These are phyloP conservation scores for Candida gorgasii DNA, from an alignment of 805 yeast species.

Conservation along the genomic window DNA sequence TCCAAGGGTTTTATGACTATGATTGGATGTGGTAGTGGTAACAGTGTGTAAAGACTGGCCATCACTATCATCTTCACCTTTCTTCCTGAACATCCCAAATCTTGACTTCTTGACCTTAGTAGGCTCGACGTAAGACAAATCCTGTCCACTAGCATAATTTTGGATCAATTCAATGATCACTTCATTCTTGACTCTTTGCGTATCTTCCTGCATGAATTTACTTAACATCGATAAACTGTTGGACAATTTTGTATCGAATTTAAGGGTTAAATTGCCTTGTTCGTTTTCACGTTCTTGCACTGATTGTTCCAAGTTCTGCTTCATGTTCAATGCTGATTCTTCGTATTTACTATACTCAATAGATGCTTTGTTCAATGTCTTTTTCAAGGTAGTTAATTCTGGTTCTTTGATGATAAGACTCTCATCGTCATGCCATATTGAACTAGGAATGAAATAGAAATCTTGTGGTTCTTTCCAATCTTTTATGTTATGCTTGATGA, in stretches of 20 bases:
- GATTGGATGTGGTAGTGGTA: constrained; percentile 32
- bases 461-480: constrained; percentile 87
- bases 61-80: constrained; percentile 12
- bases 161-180: constrained; percentile 91
- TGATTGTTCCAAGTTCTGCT: constrained; percentile 51
- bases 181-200: constrained; percentile 69
- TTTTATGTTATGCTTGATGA: constrained; percentile 76
- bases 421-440: constrained; percentile 97
- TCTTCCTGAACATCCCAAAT: constrained; percentile 53
- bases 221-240: constrained; percentile 55
- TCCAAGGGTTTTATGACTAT: constrained; percentile 30
- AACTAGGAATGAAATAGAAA: constrained; percentile 80
- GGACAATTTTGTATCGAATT: constrained; percentile 54
- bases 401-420: constrained; percentile 56
- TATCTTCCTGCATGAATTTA: constrained; percentile 71
- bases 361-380: constrained; percentile 45
- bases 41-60: constrained; percentile 31
- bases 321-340: constrained; percentile 46
- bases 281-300: constrained; percentile 34
- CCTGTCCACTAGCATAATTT: constrained; percentile 75
- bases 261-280: constrained; percentile 42
- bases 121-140: constrained; percentile 58
- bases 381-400: constrained; percentile 58
- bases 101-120: constrained; percentile 55
- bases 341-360: constrained; percentile 41